A percentile compares a stretch with the other conserved stretches of the same genome.
phyloP scores from a whole-genome alignment of 208 protist genomes.

The Balamuthia mandrillaris region DNA sequence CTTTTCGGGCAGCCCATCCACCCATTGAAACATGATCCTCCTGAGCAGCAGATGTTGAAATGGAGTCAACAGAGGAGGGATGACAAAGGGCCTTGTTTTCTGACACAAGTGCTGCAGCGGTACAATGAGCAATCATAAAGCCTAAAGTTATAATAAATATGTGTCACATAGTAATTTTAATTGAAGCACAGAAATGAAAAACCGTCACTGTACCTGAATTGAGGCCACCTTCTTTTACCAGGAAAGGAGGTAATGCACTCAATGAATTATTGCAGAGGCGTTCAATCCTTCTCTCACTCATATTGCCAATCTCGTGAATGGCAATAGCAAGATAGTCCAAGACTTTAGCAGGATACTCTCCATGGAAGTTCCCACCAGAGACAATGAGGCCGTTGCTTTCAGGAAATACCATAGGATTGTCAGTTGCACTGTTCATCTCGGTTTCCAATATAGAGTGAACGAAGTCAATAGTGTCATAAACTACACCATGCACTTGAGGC shows the following conservation, averaged over 20 bases:
- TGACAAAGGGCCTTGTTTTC: slow-evolving; percentile 83
- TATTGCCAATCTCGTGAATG: slow-evolving; percentile 75
- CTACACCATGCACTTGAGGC: slow-evolving; percentile 79
- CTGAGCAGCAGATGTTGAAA: slow-evolving; percentile 79
- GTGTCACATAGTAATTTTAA: no score
- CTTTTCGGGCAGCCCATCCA: slow-evolving; percentile 72
- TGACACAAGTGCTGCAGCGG: slow-evolving; percentile 77
- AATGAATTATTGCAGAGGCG: slow-evolving; percentile 76
- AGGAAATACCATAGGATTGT: slow-evolving; percentile 86
- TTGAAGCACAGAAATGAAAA: not conserved
- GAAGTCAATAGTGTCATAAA: slow-evolving; percentile 74
- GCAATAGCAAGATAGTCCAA: slow-evolving; percentile 61
- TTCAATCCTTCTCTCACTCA: slow-evolving; percentile 77
- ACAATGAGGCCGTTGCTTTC: slow-evolving; percentile 69
- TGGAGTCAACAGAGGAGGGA: slow-evolving; percentile 78
- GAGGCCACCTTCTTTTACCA: slow-evolving; percentile 40
- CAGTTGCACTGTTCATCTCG: slow-evolving; percentile 84
- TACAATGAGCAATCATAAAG: slow-evolving; percentile 89
- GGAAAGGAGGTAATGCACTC: slow-evolving; percentile 76
- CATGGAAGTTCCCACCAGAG: slow-evolving; percentile 86
- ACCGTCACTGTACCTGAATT: not conserved
- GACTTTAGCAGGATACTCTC: slow-evolving; percentile 81
- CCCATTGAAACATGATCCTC: slow-evolving; percentile 73
- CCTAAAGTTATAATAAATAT: slow-evolving; percentile 82
- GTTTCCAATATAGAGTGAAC: slow-evolving; percentile 71